Evolutionary conservation across 768 basidiomycete genomes (phyloP).

Genomic region (Gautieria morchelliformis): DNA sequence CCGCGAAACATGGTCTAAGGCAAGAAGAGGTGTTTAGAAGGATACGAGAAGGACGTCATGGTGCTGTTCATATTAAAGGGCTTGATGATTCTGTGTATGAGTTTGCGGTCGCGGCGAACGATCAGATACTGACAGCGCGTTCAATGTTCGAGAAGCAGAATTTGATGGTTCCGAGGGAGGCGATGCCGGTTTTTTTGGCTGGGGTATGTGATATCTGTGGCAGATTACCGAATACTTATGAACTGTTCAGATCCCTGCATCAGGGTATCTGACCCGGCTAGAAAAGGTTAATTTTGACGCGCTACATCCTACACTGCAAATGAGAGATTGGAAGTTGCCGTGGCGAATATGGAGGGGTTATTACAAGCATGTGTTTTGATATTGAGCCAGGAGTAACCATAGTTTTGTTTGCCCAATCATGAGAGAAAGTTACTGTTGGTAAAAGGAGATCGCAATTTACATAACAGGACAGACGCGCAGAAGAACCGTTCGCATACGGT

Average conservation of each 20-base stretch:
- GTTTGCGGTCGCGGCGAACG: conserved; percentile 72
- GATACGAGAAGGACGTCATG: conserved; percentile 32
- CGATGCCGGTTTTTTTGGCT: conserved; percentile 62
- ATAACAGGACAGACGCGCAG: background rate
- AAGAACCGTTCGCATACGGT: background rate
- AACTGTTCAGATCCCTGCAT: conserved; percentile 52
- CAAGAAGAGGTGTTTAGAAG: conserved; percentile 65
- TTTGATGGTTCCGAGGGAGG: conserved; percentile 38
- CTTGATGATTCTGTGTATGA: conserved; percentile 76
- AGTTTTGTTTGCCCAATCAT: background rate
- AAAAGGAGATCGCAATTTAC: background rate
- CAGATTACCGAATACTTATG: background rate
- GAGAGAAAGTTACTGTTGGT: background rate
- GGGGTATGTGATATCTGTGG: conserved; percentile 40
- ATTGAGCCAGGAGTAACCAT: background rate
- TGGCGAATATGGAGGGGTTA: conserved; percentile 58
- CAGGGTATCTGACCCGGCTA: conserved; percentile 51
- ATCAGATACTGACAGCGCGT: conserved; percentile 67
- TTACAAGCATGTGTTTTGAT: conserved; percentile 22
- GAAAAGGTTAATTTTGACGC: conserved; percentile 66
- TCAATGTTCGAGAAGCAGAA: conserved; percentile 44
- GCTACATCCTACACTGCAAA: conserved; percentile 53
- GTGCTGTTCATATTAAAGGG: conserved; percentile 34
- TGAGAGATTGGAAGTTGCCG: conserved; percentile 68
- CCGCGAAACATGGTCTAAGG: conserved; percentile 63